Percentiles rank a stretch among this genome's conserved stretches.
These are phyloP conservation scores for Lipomyces chichibuensis DNA, from an alignment of 805 yeast species.

Conservation along the genomic window DNA sequence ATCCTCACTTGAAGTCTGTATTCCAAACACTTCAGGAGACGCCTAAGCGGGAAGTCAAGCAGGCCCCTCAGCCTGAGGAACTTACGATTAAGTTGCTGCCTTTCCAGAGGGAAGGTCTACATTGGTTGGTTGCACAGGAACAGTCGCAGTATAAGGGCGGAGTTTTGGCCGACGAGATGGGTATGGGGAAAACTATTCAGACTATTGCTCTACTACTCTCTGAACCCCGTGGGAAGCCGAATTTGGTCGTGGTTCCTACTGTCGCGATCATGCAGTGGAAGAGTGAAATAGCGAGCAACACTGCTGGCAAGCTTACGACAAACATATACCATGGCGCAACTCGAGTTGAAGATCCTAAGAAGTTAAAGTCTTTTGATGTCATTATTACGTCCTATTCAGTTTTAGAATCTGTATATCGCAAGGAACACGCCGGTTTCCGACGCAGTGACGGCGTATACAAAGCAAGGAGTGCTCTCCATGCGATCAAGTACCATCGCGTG, in stretches of 20 bases:
- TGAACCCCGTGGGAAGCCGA: conserved; percentile 60
- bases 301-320: conserved; percentile 68
- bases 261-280: conserved; percentile 99
- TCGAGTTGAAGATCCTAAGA: conserved; percentile 61
- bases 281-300: conserved; percentile 84
- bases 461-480: conserved; percentile 75
- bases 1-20: conserved; percentile 75
- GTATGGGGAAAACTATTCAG: conserved; percentile 99
- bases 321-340: conserved; percentile 85
- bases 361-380: conserved; percentile 66
- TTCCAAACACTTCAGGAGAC: conserved; percentile 64
- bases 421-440: conserved; percentile 79
- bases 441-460: conserved; percentile 71
- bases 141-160: conserved; percentile 82
- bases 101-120: conserved; percentile 89
- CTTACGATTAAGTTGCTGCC: conserved; percentile 77
- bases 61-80: conserved; percentile 76
- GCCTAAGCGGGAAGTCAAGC: conserved; percentile 48
- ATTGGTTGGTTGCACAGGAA: conserved; percentile 87
- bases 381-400: conserved; percentile 85
- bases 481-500: conserved; percentile 76
- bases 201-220: conserved; percentile 84
- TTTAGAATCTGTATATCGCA: conserved; percentile 80
- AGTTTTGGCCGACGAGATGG: conserved; percentile 97
- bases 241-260: conserved; percentile 93